Base-by-base conservation (phyloP, 495 filamentous ascomycete genomes). In the Ascodesmis nigricans region DNA sequence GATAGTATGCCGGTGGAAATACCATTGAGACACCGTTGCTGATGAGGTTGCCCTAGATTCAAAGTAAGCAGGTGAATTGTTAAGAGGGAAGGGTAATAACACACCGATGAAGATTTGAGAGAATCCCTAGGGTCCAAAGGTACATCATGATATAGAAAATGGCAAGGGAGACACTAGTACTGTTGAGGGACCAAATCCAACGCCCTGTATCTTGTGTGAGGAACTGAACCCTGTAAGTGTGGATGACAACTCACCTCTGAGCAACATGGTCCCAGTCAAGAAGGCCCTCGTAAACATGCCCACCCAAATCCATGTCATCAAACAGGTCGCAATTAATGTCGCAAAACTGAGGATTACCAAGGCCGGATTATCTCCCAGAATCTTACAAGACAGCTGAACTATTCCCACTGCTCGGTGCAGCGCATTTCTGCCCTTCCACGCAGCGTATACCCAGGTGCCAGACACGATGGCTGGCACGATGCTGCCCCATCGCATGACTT, bases 21-120 rank as follows among this genome's bases (percentile, higher is more conserved):
- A 97, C 87, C 87, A 97, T 53, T 97, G 90, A 13, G 75, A 83
- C 22, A 95, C 87, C 7, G 84, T 91, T 31, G 90, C 90, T 28
- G 83, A 82, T 10, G 87, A 91, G 13, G 82, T 82, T 25, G 79
- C 67, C 36, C 87, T 50, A n/a, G n/a, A n/a, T n/a, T n/a, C n/a
- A n/a, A n/a, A n/a, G n/a, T n/a, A n/a, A n/a, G n/a, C n/a, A n/a
- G 25, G 22, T 8, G 20, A 20, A 3, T 18, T 18, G 33, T 50
- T 31, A 42, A 21, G 27, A 14, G 1, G 22, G 3, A 24, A n/a
- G 32, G 19, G 23, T 8, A 7, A 15, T 22, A 6, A 33, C 46
- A 25, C 20, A 50, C 47, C 47, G 74, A 49, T 95, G 84, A 14
- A 95, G 65, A 20, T 81, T 81, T 19, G 75, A 67, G 46, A 82